These are phyloP conservation scores for Exophiala bonariae DNA, from an alignment of 2,329 filamentous ascomycete genomes.

Conservation along the genomic window DNA sequence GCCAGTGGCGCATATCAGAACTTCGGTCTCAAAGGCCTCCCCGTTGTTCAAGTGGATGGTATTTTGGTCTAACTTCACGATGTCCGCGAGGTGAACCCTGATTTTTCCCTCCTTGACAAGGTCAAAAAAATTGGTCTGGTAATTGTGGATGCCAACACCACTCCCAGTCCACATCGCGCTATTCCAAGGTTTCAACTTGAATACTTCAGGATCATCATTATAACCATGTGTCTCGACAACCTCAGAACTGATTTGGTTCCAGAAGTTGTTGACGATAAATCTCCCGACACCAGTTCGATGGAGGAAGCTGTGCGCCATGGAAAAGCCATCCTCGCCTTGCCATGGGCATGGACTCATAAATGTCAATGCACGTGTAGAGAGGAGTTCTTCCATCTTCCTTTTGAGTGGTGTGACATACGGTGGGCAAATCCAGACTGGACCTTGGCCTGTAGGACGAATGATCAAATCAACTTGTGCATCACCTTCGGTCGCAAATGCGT, in stretches of 20 bases:
- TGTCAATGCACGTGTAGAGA: slow-evolving; percentile 65
- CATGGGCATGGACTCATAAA: slow-evolving; percentile 65
- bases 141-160: slow-evolving; percentile 62
- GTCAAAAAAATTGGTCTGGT: slow-evolving; percentile 57
- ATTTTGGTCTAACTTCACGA: slow-evolving; percentile 47
- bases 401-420: slow-evolving; percentile 66
- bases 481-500: slow-evolving; percentile 55
- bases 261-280: slow-evolving; percentile 51
- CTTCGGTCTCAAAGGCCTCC: slow-evolving; percentile 44
- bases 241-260: slow-evolving; percentile 51
- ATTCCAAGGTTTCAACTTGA: slow-evolving; percentile 44
- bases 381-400: slow-evolving; percentile 66
- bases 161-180: slow-evolving; percentile 54
- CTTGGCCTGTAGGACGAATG: slow-evolving; percentile 56
- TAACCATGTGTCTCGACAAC: slow-evolving; percentile 48
- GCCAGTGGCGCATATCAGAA: slow-evolving; percentile 57
- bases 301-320: slow-evolving; percentile 43
- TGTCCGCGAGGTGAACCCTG: slow-evolving; percentile 56
- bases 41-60: slow-evolving; percentile 52
- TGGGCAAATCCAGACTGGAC: slow-evolving; percentile 60
- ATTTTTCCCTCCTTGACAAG: slow-evolving; percentile 55
- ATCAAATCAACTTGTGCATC: slow-evolving; percentile 55
- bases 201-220: slow-evolving; percentile 44
- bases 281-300: slow-evolving; percentile 54
- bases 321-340: slow-evolving; percentile 53